These are phyloP conservation scores for Scutellaria galericulata DNA, from an alignment of 257 asterid genomes.

Conservation along the genomic window DNA sequence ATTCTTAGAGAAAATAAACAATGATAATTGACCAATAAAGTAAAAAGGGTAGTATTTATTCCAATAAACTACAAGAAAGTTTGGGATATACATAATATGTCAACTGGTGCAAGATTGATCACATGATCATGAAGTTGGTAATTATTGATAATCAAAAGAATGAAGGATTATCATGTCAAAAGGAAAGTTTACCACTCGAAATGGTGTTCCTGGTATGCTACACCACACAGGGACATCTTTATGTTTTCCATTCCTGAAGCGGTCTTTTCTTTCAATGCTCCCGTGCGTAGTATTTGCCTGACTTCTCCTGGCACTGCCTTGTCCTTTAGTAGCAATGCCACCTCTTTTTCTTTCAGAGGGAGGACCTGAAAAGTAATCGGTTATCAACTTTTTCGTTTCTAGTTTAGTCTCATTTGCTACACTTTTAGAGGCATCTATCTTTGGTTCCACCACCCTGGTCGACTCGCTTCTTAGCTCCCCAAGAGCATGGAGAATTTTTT, in stretches of 20 bases:
- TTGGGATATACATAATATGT: background rate
- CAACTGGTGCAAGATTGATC: background rate
- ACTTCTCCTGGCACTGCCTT: conserved; percentile 41
- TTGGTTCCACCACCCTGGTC: conserved; percentile 45
- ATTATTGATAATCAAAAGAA: conserved; percentile 10
- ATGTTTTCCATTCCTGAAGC: conserved; percentile 54
- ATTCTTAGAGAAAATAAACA: background rate
- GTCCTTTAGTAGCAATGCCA: conserved; percentile 36
- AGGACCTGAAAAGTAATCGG: conserved; percentile 76
- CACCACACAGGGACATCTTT: conserved; percentile 84
- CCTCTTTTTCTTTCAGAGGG: conserved; percentile 46
- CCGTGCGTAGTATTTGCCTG: conserved; percentile 39
- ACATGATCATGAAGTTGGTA: conserved; percentile 2
- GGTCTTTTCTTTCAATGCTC: conserved; percentile 47
- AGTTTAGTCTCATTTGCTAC: conserved; percentile 49
- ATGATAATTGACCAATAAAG: background rate
- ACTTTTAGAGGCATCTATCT: conserved; percentile 43
- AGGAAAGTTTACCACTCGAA: conserved; percentile 67
- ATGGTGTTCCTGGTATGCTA: conserved; percentile 84
- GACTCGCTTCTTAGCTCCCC: conserved; percentile 53
- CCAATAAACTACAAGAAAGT: background rate
- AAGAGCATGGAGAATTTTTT: conserved; percentile 72
- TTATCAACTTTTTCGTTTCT: conserved; percentile 69
- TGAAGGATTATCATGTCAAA: conserved; percentile 11
- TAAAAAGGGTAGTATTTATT: background rate